A percentile compares a stretch with the other conserved stretches of the same genome.
These are phyloP conservation scores for Trichocladium antarcticum DNA, from an alignment of 495 filamentous ascomycete genomes.

Conservation along the genomic window DNA sequence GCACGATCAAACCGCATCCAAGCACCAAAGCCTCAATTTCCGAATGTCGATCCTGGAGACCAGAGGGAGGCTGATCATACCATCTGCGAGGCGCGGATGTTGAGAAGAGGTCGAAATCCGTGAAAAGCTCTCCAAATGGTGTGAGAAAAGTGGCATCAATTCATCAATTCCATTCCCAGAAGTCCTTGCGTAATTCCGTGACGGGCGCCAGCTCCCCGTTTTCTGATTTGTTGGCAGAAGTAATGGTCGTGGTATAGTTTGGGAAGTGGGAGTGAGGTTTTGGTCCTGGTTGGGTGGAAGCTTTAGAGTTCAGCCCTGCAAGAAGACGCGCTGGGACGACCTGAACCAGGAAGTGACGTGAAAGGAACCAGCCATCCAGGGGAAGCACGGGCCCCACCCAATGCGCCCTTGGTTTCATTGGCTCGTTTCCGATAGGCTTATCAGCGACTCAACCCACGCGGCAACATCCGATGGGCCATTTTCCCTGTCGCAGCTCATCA, in stretches of 20 bases:
- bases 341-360: slow-evolving; percentile 12
- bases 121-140: too few species aligned
- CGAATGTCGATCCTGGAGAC: slow-evolving; percentile 2
- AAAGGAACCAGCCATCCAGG: slow-evolving; percentile 2
- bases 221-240: neutral
- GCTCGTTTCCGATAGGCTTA: neutral
- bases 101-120: neutral
- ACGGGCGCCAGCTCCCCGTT: neutral
- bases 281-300: too few species aligned
- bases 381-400: neutral
- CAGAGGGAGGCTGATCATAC: slow-evolving; percentile 14
- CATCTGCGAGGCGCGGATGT: slow-evolving; percentile 13
- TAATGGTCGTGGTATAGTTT: neutral
- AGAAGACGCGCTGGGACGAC: slow-evolving; percentile 1
- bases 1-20: neutral
- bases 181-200: neutral
- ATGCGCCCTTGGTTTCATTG: slow-evolving; percentile 5
- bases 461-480: neutral
- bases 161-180: slow-evolving; percentile 7
- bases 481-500: neutral
- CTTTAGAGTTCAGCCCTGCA: neutral
- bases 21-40: neutral
- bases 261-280: neutral
- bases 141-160: neutral
- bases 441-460: neutral